Conservation (phyloP, 495 filamentous ascomycete genomes). For the Neurospora sp. region DNA sequence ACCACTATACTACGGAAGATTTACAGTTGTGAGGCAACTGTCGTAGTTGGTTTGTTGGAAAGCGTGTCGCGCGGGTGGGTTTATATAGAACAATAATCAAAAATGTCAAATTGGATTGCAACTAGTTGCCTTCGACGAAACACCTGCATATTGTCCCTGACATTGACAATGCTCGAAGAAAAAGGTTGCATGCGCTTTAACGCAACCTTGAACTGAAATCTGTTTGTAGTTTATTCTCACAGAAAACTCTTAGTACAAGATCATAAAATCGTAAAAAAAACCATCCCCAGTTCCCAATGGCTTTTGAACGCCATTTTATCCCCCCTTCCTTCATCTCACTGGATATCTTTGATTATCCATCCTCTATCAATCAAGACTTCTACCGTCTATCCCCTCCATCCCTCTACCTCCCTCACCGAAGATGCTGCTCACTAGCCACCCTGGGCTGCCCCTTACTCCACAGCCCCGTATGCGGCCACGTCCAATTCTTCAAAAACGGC, state of each 20-base stretch:
- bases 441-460: slow-evolving; percentile 18
- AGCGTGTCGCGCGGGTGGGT: background rate
- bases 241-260: background rate
- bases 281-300: background rate
- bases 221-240: background rate
- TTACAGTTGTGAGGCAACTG: background rate
- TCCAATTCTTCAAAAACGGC: slow-evolving; percentile 53
- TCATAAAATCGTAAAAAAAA: background rate
- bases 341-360: background rate
- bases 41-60: background rate
- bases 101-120: too few species aligned
- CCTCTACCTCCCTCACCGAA: background rate
- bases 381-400: background rate
- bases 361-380: slow-evolving; percentile 1
- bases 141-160: background rate
- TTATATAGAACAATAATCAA: background rate
- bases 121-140: too few species aligned
- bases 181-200: background rate
- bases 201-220: background rate
- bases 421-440: slow-evolving; percentile 6
- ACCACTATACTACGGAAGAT: background rate
- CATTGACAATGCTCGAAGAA: background rate
- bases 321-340: background rate
- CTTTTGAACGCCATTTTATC: background rate
- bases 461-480: slow-evolving; percentile 40